phyloP scores from a whole-genome alignment of 257 asterid species.

The Datura wrightii region DNA sequence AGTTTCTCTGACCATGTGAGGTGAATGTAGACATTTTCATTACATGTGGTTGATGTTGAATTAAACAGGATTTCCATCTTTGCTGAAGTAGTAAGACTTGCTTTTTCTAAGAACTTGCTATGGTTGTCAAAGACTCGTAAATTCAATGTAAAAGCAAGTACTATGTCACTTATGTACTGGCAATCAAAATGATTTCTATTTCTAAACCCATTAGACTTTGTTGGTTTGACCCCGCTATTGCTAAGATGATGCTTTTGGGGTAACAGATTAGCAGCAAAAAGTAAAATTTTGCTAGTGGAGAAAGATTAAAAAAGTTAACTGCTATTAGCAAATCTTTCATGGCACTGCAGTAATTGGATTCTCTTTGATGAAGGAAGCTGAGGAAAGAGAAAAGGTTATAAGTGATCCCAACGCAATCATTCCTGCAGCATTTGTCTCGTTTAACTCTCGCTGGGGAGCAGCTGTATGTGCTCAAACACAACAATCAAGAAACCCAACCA shows the following conservation, averaged over 20 bases:
- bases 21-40: neutral
- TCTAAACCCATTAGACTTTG: neutral
- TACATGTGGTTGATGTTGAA: neutral
- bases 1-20: conserved; percentile 36
- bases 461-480: conserved; percentile 95
- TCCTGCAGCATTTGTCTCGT: conserved; percentile 89
- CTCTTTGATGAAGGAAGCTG: conserved; percentile 59
- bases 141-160: neutral
- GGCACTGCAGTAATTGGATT: neutral
- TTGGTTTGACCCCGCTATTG: neutral
- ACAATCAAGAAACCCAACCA: conserved; percentile 69
- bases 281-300: neutral
- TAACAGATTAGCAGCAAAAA: neutral
- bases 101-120: neutral
- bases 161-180: neutral
- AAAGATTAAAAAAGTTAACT: neutral
- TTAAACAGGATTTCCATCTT: neutral
- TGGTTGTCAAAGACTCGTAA: neutral
- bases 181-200: neutral
- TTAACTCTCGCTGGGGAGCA: conserved; percentile 91
- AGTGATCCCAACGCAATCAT: conserved; percentile 67
- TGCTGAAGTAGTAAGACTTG: neutral
- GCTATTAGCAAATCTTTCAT: neutral
- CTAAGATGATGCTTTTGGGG: neutral
- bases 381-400: conserved; percentile 73